Evolutionary conservation across 148 eudicot species (phyloP), one percentile per base, ranked within the genome.

Genomic region (Beta vulgaris): DNA sequence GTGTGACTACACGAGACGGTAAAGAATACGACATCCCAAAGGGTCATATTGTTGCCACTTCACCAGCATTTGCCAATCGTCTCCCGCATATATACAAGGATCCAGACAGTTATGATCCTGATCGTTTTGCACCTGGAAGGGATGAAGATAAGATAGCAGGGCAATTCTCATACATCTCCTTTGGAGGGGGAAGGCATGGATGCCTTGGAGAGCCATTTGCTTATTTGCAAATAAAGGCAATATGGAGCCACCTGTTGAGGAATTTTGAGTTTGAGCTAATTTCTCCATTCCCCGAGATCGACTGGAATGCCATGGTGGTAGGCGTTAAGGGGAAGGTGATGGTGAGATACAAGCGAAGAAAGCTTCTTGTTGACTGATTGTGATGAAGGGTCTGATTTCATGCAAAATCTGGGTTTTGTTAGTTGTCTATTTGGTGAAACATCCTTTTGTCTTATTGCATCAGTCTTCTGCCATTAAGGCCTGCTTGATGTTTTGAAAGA

Each of bases 141-240:
- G 98, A 94, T 6, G 98, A 94, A 77, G 98, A 94, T 76, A 94
- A 94, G 81, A 85, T 73, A 25, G 88, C 98, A 2, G 97, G 98
- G 72, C 87, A 85, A 0, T 94, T 94, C 78, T 94, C 98, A 0
- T 90, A 91, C 69, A 87, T 94, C 15, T 80, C 97, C 10, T 94
- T 94, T 44, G 98, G 98, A 71, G 98, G 98, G 32, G 98, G 98
- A 14, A 88, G 98, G 82, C 98, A 94, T 40, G 97, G 97, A 3
- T 94, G 98, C 71, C 79, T 94, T 0, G 97, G 98, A 9, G 98
- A 94, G 78, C 97, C 98, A 12, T 94, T 94, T 84, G 98, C 98
- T 0, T 91, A 91, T 84, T 80, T 94, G 73, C 98, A 94, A 81
- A 94, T 91, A 44, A 94, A 94, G 82, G 97, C 93, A 1, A 88